These are phyloP conservation scores for Linum tenue DNA, from an alignment of 345 rosid species.

Conservation along the genomic window DNA sequence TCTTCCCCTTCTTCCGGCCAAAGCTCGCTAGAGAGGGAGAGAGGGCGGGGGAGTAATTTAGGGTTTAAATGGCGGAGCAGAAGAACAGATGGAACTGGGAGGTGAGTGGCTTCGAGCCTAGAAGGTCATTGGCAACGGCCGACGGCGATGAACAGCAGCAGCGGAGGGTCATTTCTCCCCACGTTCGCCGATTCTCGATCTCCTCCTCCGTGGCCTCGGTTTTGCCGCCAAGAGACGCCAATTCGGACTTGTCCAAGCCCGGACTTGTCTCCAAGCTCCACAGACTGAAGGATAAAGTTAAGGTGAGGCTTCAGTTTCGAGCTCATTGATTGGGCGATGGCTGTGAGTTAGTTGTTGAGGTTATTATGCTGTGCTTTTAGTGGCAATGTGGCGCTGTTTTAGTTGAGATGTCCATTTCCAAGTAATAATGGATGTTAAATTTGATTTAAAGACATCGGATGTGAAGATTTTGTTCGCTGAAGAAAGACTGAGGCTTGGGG, in stretches of 20 bases:
- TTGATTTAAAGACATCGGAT: not conserved
- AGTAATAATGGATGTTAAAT: not conserved
- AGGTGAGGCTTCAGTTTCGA: conserved; percentile 27
- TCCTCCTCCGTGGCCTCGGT: conserved; percentile 24
- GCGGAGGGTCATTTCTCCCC: conserved; percentile 32
- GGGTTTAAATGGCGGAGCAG: conserved; percentile 54
- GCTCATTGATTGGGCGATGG: conserved; percentile 8
- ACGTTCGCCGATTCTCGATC: conserved; percentile 50
- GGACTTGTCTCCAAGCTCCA: conserved; percentile 38
- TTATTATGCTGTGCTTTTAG: not conserved
- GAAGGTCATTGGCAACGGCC: conserved; percentile 38
- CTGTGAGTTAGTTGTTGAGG: conserved; percentile 4
- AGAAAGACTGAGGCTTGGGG: not conserved
- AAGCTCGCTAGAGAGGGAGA: not conserved
- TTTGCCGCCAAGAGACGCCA: conserved; percentile 14
- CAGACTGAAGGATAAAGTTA: conserved; percentile 40
- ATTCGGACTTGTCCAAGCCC: conserved; percentile 35
- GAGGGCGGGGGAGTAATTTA: not conserved
- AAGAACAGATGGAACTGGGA: conserved; percentile 91
- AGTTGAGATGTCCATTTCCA: too few species aligned
- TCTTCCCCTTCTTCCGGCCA: too few species aligned
- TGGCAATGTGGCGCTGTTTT: conserved; percentile 11
- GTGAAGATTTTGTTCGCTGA: not conserved
- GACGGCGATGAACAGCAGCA: conserved; percentile 26
- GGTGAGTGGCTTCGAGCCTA: conserved; percentile 84